Percentiles rank a stretch among this genome's conserved stretches.
These are phyloP conservation scores for Candida neerlandica DNA, from an alignment of 1,139 yeast genomes.

Conservation along the genomic window DNA sequence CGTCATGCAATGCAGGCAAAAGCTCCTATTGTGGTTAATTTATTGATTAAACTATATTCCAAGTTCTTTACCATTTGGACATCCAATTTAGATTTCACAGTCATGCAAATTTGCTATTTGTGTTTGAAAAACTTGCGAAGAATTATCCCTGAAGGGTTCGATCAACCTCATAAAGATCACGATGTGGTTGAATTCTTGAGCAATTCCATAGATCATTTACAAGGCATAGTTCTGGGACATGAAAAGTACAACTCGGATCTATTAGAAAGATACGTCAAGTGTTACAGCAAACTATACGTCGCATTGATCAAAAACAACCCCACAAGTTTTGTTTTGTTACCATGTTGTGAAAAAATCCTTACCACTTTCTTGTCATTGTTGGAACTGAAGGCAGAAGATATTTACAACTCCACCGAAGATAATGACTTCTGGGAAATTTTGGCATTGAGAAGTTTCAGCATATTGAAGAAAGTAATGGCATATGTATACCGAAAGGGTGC, in stretches of 20 bases:
- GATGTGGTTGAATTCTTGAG: conserved; percentile 63
- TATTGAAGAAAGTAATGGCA: conserved; percentile 65
- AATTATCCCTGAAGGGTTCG: conserved; percentile 75
- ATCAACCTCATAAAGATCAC: conserved; percentile 62
- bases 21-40: conserved; percentile 61
- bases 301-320: conserved; percentile 61
- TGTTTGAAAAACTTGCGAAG: conserved; percentile 76
- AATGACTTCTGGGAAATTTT: conserved; percentile 74
- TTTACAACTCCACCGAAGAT: conserved; percentile 57
- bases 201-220: conserved; percentile 61
- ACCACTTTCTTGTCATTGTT: conserved; percentile 59
- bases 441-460: conserved; percentile 68
- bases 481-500: conserved; percentile 70
- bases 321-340: conserved; percentile 69
- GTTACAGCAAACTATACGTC: conserved; percentile 75
- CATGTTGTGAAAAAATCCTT: conserved; percentile 62
- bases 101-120: conserved; percentile 74
- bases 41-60: conserved; percentile 60
- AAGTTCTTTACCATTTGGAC: conserved; percentile 68
- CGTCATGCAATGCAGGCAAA: conserved; percentile 77
- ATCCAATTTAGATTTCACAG: conserved; percentile 38
- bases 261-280: conserved; percentile 69
- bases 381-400: conserved; percentile 61
- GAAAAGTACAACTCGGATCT: conserved; percentile 57
- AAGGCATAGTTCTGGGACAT: conserved; percentile 54